These are phyloP conservation scores for Eimeria maxima DNA, from an alignment of 169 alveolate species.

Conservation along the genomic window DNA sequence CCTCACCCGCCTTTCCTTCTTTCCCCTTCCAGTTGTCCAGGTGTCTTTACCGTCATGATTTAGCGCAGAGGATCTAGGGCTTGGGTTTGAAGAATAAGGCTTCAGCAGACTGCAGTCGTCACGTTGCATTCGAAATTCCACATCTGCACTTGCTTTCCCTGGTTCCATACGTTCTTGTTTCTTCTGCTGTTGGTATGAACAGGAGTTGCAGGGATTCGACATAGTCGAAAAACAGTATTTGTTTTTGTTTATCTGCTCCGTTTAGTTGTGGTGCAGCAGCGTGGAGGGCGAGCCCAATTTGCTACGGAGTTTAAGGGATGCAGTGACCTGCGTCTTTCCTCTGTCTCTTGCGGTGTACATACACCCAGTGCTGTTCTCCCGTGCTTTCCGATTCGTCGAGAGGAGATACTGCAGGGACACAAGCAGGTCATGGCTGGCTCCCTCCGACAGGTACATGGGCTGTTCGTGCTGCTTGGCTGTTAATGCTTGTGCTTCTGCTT, in stretches of 20 bases:
- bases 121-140: neutral
- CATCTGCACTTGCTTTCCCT: neutral
- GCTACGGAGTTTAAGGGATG: slow-evolving; percentile 10
- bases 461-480: neutral
- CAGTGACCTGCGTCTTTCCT: slow-evolving; percentile 50
- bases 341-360: slow-evolving; percentile 41
- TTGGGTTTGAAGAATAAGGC: neutral
- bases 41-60: neutral
- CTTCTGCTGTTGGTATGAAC: no score
- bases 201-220: no score
- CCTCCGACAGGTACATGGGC: neutral
- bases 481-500: slow-evolving; percentile 2
- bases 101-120: neutral
- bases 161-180: no score
- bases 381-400: slow-evolving; percentile 38
- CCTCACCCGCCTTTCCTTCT: slow-evolving; percentile 43
- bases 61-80: no score
- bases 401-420: neutral
- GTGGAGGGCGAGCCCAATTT: neutral
- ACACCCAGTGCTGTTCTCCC: slow-evolving; percentile 44
- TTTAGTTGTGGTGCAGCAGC: slow-evolving; percentile 53
- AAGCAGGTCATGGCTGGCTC: neutral
- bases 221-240: neutral
- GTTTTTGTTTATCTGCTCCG: neutral
- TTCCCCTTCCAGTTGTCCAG: slow-evolving; percentile 10